Conservation (phyloP, 2,329 filamentous ascomycete genomes). For the Colletotrichum gloeosporioides region DNA sequence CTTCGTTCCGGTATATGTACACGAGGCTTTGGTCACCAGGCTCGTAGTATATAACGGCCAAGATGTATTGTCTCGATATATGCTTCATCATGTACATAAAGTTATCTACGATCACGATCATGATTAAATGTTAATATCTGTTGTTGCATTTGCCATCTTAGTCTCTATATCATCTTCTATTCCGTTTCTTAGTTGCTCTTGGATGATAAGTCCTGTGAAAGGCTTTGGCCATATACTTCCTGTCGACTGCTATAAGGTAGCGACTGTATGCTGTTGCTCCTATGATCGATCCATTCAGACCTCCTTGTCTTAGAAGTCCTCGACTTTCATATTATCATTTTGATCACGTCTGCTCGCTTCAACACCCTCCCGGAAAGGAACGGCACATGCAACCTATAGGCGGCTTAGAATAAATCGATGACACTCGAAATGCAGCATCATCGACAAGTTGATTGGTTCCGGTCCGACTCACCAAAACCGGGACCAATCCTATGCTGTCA, state of each 20-base stretch:
- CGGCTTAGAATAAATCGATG: not conserved
- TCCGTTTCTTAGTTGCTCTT: not conserved
- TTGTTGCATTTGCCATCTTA: not conserved
- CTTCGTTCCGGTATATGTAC: not conserved
- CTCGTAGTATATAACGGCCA: not conserved
- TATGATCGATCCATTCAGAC: fast-evolving
- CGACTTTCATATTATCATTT: not conserved
- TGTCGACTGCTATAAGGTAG: not conserved
- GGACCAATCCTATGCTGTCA: not conserved
- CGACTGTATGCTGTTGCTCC: not conserved
- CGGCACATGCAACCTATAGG: fast-evolving
- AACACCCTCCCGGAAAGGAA: fast-evolving
- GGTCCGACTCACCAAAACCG: not conserved
- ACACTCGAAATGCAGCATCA: not conserved
- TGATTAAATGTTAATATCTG: not conserved
- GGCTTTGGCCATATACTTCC: not conserved
- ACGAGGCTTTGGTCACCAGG: not conserved
- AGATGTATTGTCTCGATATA: not conserved
- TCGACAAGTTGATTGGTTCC: not conserved
- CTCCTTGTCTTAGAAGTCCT: not conserved
- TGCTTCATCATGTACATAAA: not conserved
- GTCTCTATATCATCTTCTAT: not conserved
- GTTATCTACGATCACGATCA: not conserved
- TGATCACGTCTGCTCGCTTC: not conserved
- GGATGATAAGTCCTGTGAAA: not conserved